phyloP scores from a whole-genome alignment of 805 yeast species.

The Danielia reshetovae region DNA sequence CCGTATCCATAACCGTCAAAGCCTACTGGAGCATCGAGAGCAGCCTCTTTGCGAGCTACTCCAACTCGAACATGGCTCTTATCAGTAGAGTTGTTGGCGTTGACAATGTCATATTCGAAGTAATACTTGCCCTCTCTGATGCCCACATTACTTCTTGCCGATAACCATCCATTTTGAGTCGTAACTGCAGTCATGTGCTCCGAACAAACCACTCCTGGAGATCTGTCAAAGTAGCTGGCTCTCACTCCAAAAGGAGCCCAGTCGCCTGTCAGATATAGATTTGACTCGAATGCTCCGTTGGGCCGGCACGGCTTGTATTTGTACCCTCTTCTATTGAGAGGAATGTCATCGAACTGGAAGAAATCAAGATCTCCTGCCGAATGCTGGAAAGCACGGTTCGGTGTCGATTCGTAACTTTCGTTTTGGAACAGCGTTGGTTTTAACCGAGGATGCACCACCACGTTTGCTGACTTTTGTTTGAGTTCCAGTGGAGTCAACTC shows the following conservation, averaged over 20 bases:
- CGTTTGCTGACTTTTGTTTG: conserved; percentile 27
- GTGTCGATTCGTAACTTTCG: conserved; percentile 9
- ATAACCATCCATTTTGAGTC: conserved; percentile 73
- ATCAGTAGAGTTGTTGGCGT: conserved; percentile 27
- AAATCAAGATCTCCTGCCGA: conserved; percentile 23
- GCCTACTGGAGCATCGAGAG: conserved; percentile 93
- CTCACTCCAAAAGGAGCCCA: conserved; percentile 60
- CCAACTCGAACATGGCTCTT: conserved; percentile 76
- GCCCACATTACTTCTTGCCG: conserved; percentile 68
- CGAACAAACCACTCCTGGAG: conserved; percentile 47
- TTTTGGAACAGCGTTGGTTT: conserved; percentile 31
- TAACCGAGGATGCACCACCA: conserved; percentile 31
- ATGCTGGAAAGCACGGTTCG: conserved; percentile 10
- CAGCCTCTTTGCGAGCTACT: conserved; percentile 77
- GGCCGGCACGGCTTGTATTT: conserved; percentile 78
- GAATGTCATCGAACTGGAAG: conserved; percentile 66
- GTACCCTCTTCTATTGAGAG: conserved; percentile 75
- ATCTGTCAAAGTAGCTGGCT: conserved; percentile 64
- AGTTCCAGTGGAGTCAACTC: conserved; percentile 17
- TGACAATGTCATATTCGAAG: conserved; percentile 66
- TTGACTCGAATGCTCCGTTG: conserved; percentile 51
- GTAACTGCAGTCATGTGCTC: conserved; percentile 41
- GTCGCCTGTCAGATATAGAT: conserved; percentile 70
- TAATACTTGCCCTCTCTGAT: conserved; percentile 77
- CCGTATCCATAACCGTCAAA: conserved; percentile 94